These are phyloP conservation scores for Colletotrichum paranaense DNA, from an alignment of 2,329 filamentous ascomycete genomes.

Conservation along the genomic window DNA sequence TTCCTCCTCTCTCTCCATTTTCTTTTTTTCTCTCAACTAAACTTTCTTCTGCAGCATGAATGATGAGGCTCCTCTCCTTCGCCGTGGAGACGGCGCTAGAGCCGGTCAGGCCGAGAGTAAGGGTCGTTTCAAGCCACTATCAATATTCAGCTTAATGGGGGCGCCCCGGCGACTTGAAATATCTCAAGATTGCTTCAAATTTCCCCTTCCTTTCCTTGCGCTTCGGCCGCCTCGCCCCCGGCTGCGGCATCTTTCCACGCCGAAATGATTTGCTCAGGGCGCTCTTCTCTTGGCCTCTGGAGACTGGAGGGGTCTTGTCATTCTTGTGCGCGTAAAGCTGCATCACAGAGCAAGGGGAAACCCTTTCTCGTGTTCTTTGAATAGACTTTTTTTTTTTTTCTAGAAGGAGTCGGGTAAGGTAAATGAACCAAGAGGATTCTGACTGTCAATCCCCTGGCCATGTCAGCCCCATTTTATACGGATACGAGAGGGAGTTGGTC, in stretches of 20 bases:
- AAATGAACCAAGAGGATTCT: neutral
- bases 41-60: neutral
- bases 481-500: slow-evolving; percentile 27
- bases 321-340: neutral
- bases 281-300: no score
- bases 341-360: neutral
- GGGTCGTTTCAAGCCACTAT: slow-evolving; percentile 31
- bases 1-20: neutral
- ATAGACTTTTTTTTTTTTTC: neutral
- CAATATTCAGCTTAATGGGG: slow-evolving; percentile 20
- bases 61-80: slow-evolving; percentile 18
- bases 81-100: slow-evolving; percentile 30
- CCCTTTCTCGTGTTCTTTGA: neutral
- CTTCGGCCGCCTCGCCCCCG: neutral
- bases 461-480: slow-evolving; percentile 33
- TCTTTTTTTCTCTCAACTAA: neutral
- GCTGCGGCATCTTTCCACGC: slow-evolving; percentile 1
- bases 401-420: neutral
- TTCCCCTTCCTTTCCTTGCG: neutral
- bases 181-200: slow-evolving; percentile 31
- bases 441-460: neutral
- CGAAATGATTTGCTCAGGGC: neutral
- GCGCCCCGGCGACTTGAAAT: slow-evolving; percentile 18
- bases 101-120: slow-evolving; percentile 33
- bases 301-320: no score